phyloP scores from a whole-genome alignment of 1,139 yeast species.

The Tardiomyces digboiensis region DNA sequence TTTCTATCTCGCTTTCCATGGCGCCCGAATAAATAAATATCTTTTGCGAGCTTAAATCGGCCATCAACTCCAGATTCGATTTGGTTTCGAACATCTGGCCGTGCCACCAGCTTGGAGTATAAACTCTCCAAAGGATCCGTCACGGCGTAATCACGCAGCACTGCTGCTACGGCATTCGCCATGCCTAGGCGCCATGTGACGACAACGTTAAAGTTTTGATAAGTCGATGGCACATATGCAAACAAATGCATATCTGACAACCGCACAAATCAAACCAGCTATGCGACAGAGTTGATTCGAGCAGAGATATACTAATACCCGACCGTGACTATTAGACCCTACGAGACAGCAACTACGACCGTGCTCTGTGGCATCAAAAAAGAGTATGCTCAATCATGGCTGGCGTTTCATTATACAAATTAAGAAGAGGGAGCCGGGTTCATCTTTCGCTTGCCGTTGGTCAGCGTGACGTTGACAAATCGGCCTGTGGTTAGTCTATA shows the following conservation, averaged over 20 bases:
- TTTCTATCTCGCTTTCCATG: neutral
- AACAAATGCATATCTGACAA: too few relatives aligned
- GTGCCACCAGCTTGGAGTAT: neutral
- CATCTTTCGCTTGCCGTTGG: conserved; percentile 98
- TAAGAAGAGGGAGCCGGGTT: conserved; percentile 75
- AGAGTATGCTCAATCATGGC: neutral
- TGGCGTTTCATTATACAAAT: conserved; percentile 3
- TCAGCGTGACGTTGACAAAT: conserved; percentile 95
- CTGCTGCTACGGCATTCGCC: neutral
- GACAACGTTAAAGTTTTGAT: too few relatives aligned
- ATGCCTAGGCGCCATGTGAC: neutral
- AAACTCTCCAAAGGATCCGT: neutral
- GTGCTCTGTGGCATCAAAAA: too few relatives aligned
- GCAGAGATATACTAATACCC: too few relatives aligned
- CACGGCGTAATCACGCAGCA: neutral
- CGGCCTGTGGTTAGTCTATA: conserved; percentile 35
- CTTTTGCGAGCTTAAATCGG: neutral
- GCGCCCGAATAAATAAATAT: neutral
- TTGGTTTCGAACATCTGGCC: neutral
- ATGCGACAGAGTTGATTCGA: too few relatives aligned
- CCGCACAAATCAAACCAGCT: too few relatives aligned
- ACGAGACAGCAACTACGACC: too few relatives aligned
- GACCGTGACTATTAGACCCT: too few relatives aligned
- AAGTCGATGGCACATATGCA: too few relatives aligned
- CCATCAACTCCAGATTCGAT: neutral